Base-by-base conservation (phyloP, 148 eudicot species). In the Rhododendron simsii region DNA sequence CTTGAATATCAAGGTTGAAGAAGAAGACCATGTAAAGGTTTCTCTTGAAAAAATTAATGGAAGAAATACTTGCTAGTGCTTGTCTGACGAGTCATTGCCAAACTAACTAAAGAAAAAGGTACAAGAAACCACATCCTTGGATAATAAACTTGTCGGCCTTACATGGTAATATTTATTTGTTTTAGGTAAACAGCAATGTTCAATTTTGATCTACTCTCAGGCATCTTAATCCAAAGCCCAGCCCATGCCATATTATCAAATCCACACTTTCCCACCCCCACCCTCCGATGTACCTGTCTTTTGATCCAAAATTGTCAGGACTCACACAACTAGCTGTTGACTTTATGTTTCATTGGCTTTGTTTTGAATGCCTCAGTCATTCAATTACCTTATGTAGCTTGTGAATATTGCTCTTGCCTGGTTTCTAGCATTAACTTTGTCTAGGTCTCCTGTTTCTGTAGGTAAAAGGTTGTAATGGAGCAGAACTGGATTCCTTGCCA, bases 401-500 rank as follows among this genome's bases (percentile, higher is more conserved):
- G 76, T 18, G 35, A 67, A 15, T 78, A 50, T 59, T 74, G 59
- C 77, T 44, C 73, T 85, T 85, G 75, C 35, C 59, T 75, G 50
- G 21, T 47, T 5, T 80, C 3, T 33, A 57, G 23, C 57, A 44
- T 1, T 61, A 15, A 50, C 39, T 30, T 59, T 75, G 16, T 84
- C 47, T 12, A 48, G 78, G 10, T 75, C 28, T 47, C 44, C 28
- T 21, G 77, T 80, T 47, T 82, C 82, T 57, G 37, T 78, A 92
- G 98, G 92, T 83, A 33, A 84, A 86, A 81, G 76, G 16, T 84
- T 85, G 75, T 63, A 86, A 84, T 85, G 88, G 45, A 55, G 88
- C 78, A 78, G 81, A 86, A 37, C 57, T 28, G 67, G 84, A 89
- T 61, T 57, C 45, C 7, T 89, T 94, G 84, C 98, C 98, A 78